Conservation (phyloP, 2,329 filamentous ascomycete genomes). For the Ceratocystis papillata region DNA sequence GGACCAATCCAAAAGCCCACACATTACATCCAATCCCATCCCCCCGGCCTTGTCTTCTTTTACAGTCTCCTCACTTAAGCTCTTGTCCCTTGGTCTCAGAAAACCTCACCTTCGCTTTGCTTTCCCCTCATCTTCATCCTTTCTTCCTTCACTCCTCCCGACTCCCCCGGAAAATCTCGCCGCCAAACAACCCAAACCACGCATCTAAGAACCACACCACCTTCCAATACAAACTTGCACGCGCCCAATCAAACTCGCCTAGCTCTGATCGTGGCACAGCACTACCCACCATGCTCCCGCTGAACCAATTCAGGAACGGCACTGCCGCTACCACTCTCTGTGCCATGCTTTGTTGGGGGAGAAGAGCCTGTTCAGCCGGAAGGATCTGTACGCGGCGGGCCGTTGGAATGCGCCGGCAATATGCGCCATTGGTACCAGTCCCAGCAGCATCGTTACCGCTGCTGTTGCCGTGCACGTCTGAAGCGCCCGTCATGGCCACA, state of each 20-base stretch:
- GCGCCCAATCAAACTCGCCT: conserved; percentile 67
- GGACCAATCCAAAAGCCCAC: neutral
- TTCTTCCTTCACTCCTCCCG: conserved; percentile 43
- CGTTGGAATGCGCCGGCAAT: conserved; percentile 53
- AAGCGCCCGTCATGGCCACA: conserved; percentile 21
- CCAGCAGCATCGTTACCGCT: neutral
- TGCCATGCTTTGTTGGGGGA: conserved; percentile 54
- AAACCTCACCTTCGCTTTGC: neutral
- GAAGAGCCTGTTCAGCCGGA: conserved; percentile 58
- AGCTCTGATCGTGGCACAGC: conserved; percentile 61
- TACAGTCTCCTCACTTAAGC: neutral
- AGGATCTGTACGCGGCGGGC: conserved; percentile 55
- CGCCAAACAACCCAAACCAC: conserved; percentile 47
- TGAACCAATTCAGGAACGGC: conserved; percentile 62
- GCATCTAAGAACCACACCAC: conserved; percentile 53
- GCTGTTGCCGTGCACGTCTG: neutral
- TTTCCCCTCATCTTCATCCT: neutral
- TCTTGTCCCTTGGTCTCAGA: too few species aligned
- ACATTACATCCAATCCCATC: neutral
- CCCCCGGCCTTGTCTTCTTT: neutral
- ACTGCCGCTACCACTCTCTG: conserved; percentile 55
- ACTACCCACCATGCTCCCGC: conserved; percentile 61
- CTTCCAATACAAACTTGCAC: conserved; percentile 57
- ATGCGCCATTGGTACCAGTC: conserved; percentile 28
- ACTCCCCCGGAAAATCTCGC: conserved; percentile 46